Percentiles rank a stretch among this genome's conserved stretches.
phyloP scores from a whole-genome alignment of 2,329 filamentous ascomycete species.

The Keithomyces neogunnii region DNA sequence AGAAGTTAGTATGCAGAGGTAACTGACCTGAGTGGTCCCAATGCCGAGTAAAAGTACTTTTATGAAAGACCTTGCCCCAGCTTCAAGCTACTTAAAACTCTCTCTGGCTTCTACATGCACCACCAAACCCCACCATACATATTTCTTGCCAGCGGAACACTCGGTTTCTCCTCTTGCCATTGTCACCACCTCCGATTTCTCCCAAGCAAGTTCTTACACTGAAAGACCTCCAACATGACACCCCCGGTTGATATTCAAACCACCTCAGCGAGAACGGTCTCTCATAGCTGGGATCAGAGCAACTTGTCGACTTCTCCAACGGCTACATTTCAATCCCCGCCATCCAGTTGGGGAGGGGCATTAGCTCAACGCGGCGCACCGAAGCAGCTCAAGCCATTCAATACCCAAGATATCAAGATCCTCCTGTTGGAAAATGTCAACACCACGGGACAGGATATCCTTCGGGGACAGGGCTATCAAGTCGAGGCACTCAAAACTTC shows the following conservation, averaged over 20 bases:
- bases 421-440: constrained; percentile 95
- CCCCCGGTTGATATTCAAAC: constrained; percentile 38
- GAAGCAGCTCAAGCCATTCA: constrained; percentile 90
- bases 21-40: no score
- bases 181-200: not conserved
- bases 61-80: no score
- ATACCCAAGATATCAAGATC: constrained; percentile 94
- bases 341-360: constrained; percentile 50
- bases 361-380: constrained; percentile 28
- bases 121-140: not conserved
- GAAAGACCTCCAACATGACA: constrained; percentile 24
- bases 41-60: no score
- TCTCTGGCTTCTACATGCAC: not conserved
- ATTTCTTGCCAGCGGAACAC: not conserved
- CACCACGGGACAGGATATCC: constrained; percentile 74
- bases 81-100: not conserved
- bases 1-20: not conserved
- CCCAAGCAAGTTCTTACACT: not conserved
- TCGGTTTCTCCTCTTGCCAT: not conserved
- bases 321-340: constrained; percentile 65
- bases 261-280: constrained; percentile 31
- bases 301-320: constrained; percentile 65
- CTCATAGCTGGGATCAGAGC: constrained; percentile 46
- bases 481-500: constrained; percentile 88
- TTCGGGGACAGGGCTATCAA: constrained; percentile 84